Evolutionary conservation across 2,329 filamentous ascomycete genomes (phyloP).

Genomic region (Penicillium sp.): DNA sequence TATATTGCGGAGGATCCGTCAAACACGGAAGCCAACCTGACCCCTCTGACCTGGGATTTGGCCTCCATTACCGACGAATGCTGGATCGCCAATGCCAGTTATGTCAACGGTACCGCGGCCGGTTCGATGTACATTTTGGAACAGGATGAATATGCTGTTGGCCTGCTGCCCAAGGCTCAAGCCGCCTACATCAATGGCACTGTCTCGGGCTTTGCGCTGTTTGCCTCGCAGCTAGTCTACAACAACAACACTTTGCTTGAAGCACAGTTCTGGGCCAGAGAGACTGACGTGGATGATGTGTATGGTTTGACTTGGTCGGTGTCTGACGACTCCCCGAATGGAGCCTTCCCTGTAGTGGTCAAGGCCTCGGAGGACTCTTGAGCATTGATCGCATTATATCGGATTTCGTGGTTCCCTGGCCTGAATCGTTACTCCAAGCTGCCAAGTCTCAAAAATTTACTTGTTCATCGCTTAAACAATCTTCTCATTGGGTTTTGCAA

Average conservation of each 20-base stretch:
- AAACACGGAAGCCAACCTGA: not conserved
- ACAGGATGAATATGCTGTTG: slow-evolving; percentile 2
- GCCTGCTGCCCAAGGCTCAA: slow-evolving; percentile 1
- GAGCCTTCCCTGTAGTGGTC: slow-evolving; percentile 11
- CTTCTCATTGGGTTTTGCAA: too few species aligned
- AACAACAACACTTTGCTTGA: slow-evolving; percentile 20
- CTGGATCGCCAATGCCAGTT: slow-evolving; percentile 20
- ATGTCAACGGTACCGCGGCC: slow-evolving; percentile 15
- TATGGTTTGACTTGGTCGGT: slow-evolving; percentile 9
- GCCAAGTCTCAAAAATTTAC: too few species aligned
- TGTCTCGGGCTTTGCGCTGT: slow-evolving; percentile 20
- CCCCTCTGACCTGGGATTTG: slow-evolving; percentile 5
- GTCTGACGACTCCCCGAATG: slow-evolving; percentile 2
- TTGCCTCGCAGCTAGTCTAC: slow-evolving; percentile 20
- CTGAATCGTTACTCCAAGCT: too few species aligned
- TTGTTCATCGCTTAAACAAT: too few species aligned
- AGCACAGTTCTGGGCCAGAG: slow-evolving; percentile 19
- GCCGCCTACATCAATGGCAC: slow-evolving; percentile 16
- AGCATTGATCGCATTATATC: not conserved
- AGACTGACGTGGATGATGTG: slow-evolving; percentile 8
- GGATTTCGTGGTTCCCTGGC: too few species aligned
- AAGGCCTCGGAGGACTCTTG: slow-evolving; percentile 10
- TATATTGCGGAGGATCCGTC: slow-evolving; percentile 8
- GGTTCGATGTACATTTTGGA: slow-evolving; percentile 16
- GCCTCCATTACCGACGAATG: slow-evolving; percentile 15